Conservation (phyloP, 2,329 filamentous ascomycete species). For the Nigrospora sphaerica region DNA sequence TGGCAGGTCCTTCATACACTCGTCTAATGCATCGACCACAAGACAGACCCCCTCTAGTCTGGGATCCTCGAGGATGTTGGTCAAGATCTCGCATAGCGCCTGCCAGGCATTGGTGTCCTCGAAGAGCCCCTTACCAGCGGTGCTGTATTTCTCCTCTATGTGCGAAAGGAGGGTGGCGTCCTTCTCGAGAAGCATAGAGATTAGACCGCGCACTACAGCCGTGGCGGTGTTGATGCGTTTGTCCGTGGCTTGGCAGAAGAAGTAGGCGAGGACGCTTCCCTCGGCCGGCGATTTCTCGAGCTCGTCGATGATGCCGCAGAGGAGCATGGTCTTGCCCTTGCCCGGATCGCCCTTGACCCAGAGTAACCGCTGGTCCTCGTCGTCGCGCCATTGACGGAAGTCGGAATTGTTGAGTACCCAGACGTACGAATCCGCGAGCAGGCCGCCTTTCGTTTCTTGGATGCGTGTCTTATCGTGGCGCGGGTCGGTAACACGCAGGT, state of each 20-base stretch:
- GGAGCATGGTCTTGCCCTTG: too few relatives aligned
- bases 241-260: too few relatives aligned
- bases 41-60: constrained; percentile 22
- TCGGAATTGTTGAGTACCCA: constrained; percentile 23
- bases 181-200: too few relatives aligned
- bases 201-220: too few relatives aligned
- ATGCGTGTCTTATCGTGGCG: too few relatives aligned
- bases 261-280: too few relatives aligned
- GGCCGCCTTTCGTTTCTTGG: too few relatives aligned
- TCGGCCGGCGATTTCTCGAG: too few relatives aligned
- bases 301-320: too few relatives aligned
- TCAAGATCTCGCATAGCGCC: constrained; percentile 29
- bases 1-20: constrained; percentile 24
- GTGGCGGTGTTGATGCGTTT: too few relatives aligned
- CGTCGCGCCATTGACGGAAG: constrained; percentile 18
- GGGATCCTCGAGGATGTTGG: constrained; percentile 29
- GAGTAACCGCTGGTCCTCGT: constrained; percentile 9
- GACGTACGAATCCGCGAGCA: constrained; percentile 20
- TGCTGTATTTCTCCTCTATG: constrained; percentile 23
- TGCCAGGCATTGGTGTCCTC: constrained; percentile 29
- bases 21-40: constrained; percentile 39
- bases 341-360: too few relatives aligned
- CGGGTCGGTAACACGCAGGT: too few relatives aligned
- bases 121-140: constrained; percentile 23
- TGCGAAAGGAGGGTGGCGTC: constrained; percentile 24